A percentile compares a stretch with the other conserved stretches of the same genome.
Evolutionary conservation across 495 filamentous ascomycete species (phyloP).

Genomic region (Bacidia rubella): DNA sequence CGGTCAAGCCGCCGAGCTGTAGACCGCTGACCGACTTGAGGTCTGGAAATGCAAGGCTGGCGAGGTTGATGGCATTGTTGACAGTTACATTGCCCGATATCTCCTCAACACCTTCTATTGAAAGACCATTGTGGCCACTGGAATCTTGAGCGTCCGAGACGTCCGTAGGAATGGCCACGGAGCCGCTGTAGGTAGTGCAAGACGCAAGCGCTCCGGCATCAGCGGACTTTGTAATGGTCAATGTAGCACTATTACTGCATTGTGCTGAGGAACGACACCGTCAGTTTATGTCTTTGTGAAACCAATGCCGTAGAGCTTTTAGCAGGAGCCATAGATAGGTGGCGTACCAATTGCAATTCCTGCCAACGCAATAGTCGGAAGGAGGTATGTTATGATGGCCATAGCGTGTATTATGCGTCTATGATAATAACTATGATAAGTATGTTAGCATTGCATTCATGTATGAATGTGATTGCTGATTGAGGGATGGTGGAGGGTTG

Average conservation of each 20-base stretch:
- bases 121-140: conserved; percentile 26
- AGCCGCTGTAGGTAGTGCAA: conserved; percentile 59
- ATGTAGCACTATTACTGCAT: conserved; percentile 26
- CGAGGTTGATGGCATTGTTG: conserved; percentile 44
- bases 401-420: conserved; percentile 41
- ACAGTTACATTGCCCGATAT: conserved; percentile 58
- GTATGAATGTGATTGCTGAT: not conserved
- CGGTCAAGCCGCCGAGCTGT: conserved; percentile 48
- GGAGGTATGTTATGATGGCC: conserved; percentile 59
- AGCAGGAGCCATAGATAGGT: not conserved
- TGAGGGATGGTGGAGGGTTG: not conserved
- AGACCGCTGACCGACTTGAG: conserved; percentile 51
- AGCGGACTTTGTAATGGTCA: conserved; percentile 18
- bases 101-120: conserved; percentile 31
- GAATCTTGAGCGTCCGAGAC: conserved; percentile 39
- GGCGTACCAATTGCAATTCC: conserved; percentile 53
- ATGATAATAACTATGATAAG: conserved; percentile 13
- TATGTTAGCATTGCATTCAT: conserved; percentile 4
- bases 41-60: conserved; percentile 35
- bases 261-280: conserved; percentile 19
- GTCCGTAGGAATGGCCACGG: conserved; percentile 46
- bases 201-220: conserved; percentile 55
- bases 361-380: conserved; percentile 58
- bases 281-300: conserved; percentile 1
- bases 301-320: not conserved